Conservation (phyloP, 345 rosid species). For the Moringa oleifera region DNA sequence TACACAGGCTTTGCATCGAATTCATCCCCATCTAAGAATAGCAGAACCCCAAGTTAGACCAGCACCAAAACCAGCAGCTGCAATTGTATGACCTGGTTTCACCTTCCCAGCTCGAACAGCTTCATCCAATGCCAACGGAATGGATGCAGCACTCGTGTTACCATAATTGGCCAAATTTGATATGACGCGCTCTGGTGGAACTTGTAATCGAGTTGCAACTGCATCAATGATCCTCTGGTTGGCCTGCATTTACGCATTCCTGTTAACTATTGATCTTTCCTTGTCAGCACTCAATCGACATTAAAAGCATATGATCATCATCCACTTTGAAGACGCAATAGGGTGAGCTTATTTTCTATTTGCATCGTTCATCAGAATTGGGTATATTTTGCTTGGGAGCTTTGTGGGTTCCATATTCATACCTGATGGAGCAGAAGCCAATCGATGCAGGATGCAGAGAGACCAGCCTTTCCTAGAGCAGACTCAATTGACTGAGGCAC, state of each 20-base stretch:
- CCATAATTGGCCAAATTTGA: constrained; percentile 88
- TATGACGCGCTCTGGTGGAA: constrained; percentile 76
- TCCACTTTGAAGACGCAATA: background rate
- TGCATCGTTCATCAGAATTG: background rate
- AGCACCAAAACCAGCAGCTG: constrained; percentile 87
- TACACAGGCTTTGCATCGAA: constrained; percentile 2
- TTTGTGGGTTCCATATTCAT: constrained; percentile 10
- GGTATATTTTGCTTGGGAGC: background rate
- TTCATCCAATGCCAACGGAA: constrained; percentile 91
- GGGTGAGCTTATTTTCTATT: background rate
- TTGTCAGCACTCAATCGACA: background rate
- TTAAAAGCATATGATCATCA: background rate
- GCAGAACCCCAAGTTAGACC: constrained; percentile 98
- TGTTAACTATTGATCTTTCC: background rate
- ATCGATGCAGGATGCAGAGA: constrained; percentile 57
- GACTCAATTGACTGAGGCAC: constrained; percentile 83
- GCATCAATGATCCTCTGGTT: constrained; percentile 93
- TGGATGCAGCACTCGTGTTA: constrained; percentile 89
- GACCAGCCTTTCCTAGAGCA: constrained; percentile 78
- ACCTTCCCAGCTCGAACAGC: constrained; percentile 86
- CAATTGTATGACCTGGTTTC: constrained; percentile 68
- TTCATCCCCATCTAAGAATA: constrained; percentile 75
- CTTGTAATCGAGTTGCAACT: constrained; percentile 68
- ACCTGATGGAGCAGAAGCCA: constrained; percentile 99
- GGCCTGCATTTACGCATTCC: constrained; percentile 50